phyloP scores from a whole-genome alignment of 2,329 filamentous ascomycete species.

The Phyllosticta citriasiana region DNA sequence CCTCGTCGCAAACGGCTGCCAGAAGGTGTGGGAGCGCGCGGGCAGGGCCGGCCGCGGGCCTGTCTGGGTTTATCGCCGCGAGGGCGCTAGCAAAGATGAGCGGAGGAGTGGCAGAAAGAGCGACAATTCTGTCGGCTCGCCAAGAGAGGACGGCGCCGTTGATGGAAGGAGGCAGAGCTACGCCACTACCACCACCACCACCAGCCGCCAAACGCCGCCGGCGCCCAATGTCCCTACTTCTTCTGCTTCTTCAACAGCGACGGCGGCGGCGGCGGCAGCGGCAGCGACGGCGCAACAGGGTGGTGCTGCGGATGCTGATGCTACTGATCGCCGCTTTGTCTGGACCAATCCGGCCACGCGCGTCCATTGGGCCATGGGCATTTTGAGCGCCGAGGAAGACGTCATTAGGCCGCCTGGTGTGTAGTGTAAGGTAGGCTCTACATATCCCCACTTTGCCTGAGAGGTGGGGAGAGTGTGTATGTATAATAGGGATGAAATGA shows the following conservation, averaged over 20 bases:
- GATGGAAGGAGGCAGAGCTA: no score
- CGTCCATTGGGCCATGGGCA: conserved; percentile 11
- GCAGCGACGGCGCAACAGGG: no score
- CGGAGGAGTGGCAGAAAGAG: not conserved
- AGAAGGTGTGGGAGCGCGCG: conserved; percentile 71
- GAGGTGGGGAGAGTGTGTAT: no score
- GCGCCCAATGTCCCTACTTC: no score
- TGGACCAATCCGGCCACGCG: conserved; percentile 6
- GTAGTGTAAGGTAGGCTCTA: not conserved
- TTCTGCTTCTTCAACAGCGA: no score
- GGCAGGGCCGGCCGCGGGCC: conserved; percentile 66
- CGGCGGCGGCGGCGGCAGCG: no score
- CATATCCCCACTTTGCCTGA: no score
- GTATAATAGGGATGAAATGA: no score
- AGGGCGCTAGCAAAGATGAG: not conserved
- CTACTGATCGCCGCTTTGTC: conserved; percentile 6
- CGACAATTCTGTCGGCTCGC: not conserved
- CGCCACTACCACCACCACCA: no score
- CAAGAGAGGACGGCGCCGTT: no score
- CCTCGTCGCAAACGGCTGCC: conserved; percentile 74
- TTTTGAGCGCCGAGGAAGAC: conserved; percentile 8
- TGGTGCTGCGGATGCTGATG: not conserved
- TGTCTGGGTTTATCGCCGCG: conserved; percentile 42
- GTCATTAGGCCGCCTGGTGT: not conserved
- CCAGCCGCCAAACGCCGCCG: no score